Evolutionary conservation across 1,284 basidiomycete species (phyloP), one percentile per base, ranked within the genome.

Genomic region (Fomitopsis pinicola): DNA sequence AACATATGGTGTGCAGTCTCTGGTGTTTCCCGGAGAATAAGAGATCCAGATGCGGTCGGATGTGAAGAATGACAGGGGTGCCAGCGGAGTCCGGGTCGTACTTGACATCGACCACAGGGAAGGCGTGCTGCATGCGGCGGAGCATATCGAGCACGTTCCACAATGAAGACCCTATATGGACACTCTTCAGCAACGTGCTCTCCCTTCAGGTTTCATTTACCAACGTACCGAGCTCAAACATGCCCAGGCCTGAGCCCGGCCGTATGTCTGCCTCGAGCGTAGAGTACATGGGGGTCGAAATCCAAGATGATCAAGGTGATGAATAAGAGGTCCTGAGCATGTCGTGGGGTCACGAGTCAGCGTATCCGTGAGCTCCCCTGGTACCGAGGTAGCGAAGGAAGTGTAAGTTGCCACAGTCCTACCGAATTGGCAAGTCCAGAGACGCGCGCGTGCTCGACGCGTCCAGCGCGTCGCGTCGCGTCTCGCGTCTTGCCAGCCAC

Each of bases 31-130:
- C 86, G 10, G 90, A 89, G 75, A 94, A 94, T 44, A 93, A 79
- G 19, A 94, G 82, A 69, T 92, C 88, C 52, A 95, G 77, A 67
- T 92, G 86, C 0, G 90, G 90, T 35, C 88, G 85, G 30, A 94
- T 75, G 67, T 93, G 89, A 0, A 95, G 76, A 61, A 94, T 83
- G 14, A 94, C 80, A 2, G 92, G 90, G 1, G 90, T 88, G 3
- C 80, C 84, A 5, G 88, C 81, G n/a, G 86, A 80, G 66, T 92
- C 89, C 10, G 85, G 82, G 71, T 95, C 92, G 72, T 88, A 95
- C 72, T 92, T 92, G 67, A 95, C 78, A 64, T 94, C 91, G 50
- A 94, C 83, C 68, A 91, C 88, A 44, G 92, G 92, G 64, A 91
- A 94, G 55, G 80, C 73, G 66, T 89, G 82, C 57, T 84, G 85